Evolutionary conservation across 192 early-diverging fungal genomes (phyloP), one percentile per base, ranked within the genome.

Genomic region (Coemansia sp.): DNA sequence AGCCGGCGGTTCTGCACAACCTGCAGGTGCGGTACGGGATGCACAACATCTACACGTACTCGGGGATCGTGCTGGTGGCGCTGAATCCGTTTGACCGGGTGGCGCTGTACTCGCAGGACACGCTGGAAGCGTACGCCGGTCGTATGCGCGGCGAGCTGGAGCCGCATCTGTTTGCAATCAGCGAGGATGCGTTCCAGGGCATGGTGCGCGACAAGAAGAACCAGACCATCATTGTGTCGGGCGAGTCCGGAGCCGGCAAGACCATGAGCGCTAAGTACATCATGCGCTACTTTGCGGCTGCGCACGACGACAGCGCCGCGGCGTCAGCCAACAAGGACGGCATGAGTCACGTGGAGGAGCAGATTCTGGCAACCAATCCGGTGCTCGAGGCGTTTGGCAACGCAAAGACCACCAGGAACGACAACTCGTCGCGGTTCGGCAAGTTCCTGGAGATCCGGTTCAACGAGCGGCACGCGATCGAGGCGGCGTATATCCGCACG

Each of bases 311-410:
- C 34, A 38, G 33, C 34, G 28, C 40, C 27, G 47, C 23, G 1
- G 50, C 25, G 44, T 4, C 30, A 33, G 30, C 36, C 19, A 82
- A 80, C 37, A 58, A 59, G 50, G 56, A 74, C 66, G 55, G 56
- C 42, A 60, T 75, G 45, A 57, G 77, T 73, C 42, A 86, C 65
- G 68, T 76, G 2, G 91, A 93, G 67, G 89, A 93, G 65, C 88
- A 89, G 81, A 90, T 93, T 58, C 67, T 93, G 58, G 89, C 97
- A 4, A 99, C 95, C 38, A 99, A 99, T 82, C 97, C 97, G 11
- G 97, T 99, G 70, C 95, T 97, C 85, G 97, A 99, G 86, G 89
- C 97, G 47, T 99, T 99, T 72, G 97, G 97, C 66, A 99, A 99
- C 81, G 94, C 97, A 30, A 99, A 99, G 76, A 99, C 97, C 11